Conservation (phyloP, 108 stramenopile species). For the Nannochloropsis oceanica region DNA sequence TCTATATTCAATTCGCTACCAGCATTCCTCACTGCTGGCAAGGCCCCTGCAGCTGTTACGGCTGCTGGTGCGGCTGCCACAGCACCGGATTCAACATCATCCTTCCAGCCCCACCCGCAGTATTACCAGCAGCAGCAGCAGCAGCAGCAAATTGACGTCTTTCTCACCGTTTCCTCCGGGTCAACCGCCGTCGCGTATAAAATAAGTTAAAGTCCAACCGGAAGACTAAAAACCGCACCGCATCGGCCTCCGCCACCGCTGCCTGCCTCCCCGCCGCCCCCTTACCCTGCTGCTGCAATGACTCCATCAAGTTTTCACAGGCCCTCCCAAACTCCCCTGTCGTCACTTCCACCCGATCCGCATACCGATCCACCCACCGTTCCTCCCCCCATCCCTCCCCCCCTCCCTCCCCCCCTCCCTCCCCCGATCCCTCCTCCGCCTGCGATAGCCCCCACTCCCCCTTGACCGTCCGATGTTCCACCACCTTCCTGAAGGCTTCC, state of each 20-base stretch:
- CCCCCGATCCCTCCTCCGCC: conserved; percentile 12
- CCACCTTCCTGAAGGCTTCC: background rate
- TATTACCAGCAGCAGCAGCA: background rate
- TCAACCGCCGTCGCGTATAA: background rate
- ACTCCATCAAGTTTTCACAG: background rate
- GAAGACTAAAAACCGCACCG: conserved; percentile 38
- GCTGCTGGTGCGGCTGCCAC: too few relatives aligned
- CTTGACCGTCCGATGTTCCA: background rate
- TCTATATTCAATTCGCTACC: too few relatives aligned
- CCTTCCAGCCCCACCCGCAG: too few relatives aligned
- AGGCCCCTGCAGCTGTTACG: too few relatives aligned
- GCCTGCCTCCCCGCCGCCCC: background rate
- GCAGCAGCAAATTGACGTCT: background rate
- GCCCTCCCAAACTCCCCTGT: background rate
- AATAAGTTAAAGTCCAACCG: conserved; percentile 44
- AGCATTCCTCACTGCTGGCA: too few relatives aligned
- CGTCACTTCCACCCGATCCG: background rate
- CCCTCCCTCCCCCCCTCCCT: background rate
- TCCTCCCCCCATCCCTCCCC: background rate
- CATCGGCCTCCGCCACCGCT: conserved; percentile 21
- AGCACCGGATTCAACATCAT: background rate
- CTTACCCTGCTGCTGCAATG: background rate
- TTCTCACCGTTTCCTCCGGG: background rate
- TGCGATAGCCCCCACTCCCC: conserved; percentile 22
- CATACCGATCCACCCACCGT: background rate